Base-by-base conservation (phyloP, 169 alveolate genomes). In the Cryptosporidium bovis region DNA sequence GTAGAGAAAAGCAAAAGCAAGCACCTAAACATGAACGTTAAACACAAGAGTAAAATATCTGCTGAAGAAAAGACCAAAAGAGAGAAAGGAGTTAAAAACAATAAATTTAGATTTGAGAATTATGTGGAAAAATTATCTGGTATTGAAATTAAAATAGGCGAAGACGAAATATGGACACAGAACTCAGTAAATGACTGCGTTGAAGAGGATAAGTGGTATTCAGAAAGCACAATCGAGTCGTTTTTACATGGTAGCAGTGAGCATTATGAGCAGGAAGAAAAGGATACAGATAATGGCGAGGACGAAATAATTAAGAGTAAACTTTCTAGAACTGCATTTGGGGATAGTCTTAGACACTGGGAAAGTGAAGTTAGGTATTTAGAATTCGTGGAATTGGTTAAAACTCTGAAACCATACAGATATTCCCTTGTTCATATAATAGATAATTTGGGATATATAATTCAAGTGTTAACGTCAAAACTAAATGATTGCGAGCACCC, bases 61-160 rank as follows among this genome's bases (percentile, higher is more conserved):
- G 8, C 8, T n/a, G 48, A 65, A 34, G 44, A 24, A n/a, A 46
- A 40, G 58, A 36, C 29, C 34, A 65, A 65, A 27, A 3, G 44
- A 27, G 18, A 1, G 15, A 27, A 33, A 31, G 82, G 50, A 50
- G 31, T 50, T 18, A 51, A 67, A 48, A 29, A 15, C 20, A 71
- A 71, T 36, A 55, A 55, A 36, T 71, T 71, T 58, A 71, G 53
- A 71, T 71, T 71, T 56, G 69, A 71, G 44, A 71, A 55, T 3
- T 71, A 71, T 27, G 58, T 71, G n/a, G 69, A 71, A 24, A 51
- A 62, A 24, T 34, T 71, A 51, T 71, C 84, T 3, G 40, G 36
- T n/a, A 71, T 71, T 16, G 84, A 71, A 31, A 24, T 71, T 6
- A 71, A 71, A 62, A 62, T 71, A 20, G 82, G 82, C 15, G 82